Percentiles rank a stretch among this genome's conserved stretches.
Evolutionary conservation across 1,284 basidiomycete genomes (phyloP).

Genomic region (Schizopora paradoxa): DNA sequence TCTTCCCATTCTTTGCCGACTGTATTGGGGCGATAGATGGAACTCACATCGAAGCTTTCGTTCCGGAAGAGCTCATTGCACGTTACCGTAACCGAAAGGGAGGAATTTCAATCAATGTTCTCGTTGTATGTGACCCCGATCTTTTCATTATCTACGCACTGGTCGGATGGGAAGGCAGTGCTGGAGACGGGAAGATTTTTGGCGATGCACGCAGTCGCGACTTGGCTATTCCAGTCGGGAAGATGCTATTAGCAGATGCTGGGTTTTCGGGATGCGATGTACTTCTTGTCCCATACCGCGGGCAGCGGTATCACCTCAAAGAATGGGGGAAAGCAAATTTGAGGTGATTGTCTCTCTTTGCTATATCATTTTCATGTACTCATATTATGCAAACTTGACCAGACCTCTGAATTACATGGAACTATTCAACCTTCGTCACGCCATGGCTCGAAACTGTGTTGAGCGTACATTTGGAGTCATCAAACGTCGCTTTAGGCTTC

Average conservation of each 20-base stretch:
- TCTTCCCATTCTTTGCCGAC: conserved; percentile 33
- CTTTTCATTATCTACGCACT: conserved; percentile 31
- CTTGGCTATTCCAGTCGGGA: conserved; percentile 27
- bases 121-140: conserved; percentile 27
- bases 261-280: conserved; percentile 31
- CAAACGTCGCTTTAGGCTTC: conserved; percentile 19
- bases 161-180: conserved; percentile 34
- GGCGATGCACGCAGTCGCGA: conserved; percentile 24
- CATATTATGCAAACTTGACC: conserved; percentile 1
- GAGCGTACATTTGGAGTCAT: conserved; percentile 22
- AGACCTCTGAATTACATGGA: conserved; percentile 20
- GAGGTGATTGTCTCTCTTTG: conserved; percentile 19
- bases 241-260: conserved; percentile 36
- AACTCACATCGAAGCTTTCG: conserved; percentile 29
- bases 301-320: conserved; percentile 31
- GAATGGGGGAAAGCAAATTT: conserved; percentile 28
- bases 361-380: conserved; percentile 1
- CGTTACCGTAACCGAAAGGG: conserved; percentile 32
- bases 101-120: conserved; percentile 30
- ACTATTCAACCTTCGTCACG: conserved; percentile 23
- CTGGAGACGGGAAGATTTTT: conserved; percentile 30
- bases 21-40: conserved; percentile 38
- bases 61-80: conserved; percentile 22
- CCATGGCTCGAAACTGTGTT: conserved; percentile 20
- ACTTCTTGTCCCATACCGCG: conserved; percentile 28